phyloP scores from a whole-genome alignment of 306 rosid species.

The Dicorynia guianensis region DNA sequence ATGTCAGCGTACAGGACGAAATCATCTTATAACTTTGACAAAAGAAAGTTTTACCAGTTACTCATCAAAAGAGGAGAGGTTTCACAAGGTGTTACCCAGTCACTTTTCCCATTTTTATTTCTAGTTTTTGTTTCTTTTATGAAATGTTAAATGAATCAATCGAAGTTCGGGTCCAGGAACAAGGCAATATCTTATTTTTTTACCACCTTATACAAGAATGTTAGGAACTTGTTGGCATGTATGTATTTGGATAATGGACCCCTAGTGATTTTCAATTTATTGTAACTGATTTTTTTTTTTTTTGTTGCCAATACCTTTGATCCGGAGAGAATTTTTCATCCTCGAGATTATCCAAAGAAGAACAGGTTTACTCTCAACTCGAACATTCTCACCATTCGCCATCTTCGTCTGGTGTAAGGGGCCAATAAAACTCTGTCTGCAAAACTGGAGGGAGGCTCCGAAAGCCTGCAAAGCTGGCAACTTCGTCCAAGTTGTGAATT shows the following conservation, averaged over 20 bases:
- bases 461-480: neutral
- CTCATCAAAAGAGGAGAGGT: slow-evolving; percentile 26
- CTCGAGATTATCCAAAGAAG: no score
- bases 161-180: slow-evolving; percentile 23
- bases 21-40: slow-evolving; percentile 65
- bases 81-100: slow-evolving; percentile 1
- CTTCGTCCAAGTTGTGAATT: neutral
- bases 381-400: no score
- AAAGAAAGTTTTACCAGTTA: neutral
- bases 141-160: slow-evolving; percentile 17
- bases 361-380: no score
- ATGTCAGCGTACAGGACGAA: slow-evolving; percentile 91
- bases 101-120: neutral
- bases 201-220: neutral
- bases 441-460: neutral
- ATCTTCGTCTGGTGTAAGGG: no score
- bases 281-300: neutral
- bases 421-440: no score
- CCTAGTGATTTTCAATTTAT: neutral
- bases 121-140: slow-evolving; percentile 8
- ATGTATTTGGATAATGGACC: neutral
- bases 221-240: slow-evolving; percentile 33
- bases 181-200: slow-evolving; percentile 12
- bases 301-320: neutral
- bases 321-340: no score